Base-by-base conservation (phyloP, 257 asterid genomes). In the Vinca minor region DNA sequence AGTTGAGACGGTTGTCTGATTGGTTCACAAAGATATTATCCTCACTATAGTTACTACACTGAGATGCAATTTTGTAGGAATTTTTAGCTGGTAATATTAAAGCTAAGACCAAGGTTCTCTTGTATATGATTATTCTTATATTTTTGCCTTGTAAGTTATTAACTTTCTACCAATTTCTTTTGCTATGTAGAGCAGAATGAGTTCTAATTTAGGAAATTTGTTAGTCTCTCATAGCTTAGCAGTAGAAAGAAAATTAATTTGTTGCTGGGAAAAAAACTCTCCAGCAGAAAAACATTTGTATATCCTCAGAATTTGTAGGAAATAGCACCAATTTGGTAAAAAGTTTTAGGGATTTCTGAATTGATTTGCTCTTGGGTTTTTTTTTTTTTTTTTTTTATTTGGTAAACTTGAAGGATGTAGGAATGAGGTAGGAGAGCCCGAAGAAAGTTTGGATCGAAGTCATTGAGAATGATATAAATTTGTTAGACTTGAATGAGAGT, bases 51-150 rank as follows among this genome's bases (percentile, higher is more conserved):
- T 55, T 61, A n/a, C 38, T 2, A 46, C n/a, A 36, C 50, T 59
- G n/a, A 13, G 56, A 69, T 71, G 63, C 85, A 87, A 69, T 87
- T 91, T 87, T 87, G 93, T 81, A 85, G 95, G 82, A 74, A 74
- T 49, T 47, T 34, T 68, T 77, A 66, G 78, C 69, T 71, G 32
- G 50, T n/a, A n/a, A n/a, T 66, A 36, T 25, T 25, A 31, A 34
- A 21, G 54, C 54, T 59, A 47, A 31, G 53, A 54, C 68, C 62
- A 46, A 65, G 70, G 66, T 69, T 68, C 50, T 65, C 73, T 46
- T 73, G 71, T 53, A 74, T 69, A 69, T 44, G 38, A 59, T 46
- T 50, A n/a, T n/a, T n/a, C n/a, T n/a, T n/a, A n/a, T n/a, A n/a
- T n/a, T 62, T 31, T 41, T 28, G 23, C 39, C n/a, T 23, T 20